phyloP scores from a whole-genome alignment of 2,329 filamentous ascomycete species.

The Fusarium oligoseptatum region DNA sequence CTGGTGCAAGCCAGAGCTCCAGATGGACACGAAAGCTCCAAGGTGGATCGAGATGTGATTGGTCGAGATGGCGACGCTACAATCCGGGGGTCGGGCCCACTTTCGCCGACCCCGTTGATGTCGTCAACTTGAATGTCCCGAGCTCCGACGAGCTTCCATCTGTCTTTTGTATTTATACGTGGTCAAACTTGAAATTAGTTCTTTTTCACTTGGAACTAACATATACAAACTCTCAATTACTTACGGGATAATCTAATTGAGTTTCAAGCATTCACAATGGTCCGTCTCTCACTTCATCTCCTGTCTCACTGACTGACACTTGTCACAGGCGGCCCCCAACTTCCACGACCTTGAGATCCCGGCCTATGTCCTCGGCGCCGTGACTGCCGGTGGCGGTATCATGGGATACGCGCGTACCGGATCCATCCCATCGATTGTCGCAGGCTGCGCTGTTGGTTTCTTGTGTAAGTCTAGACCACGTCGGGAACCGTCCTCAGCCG shows the following conservation, averaged over 20 bases:
- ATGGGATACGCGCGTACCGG: slow-evolving; percentile 88
- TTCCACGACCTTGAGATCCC: slow-evolving; percentile 61
- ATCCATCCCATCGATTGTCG: slow-evolving; percentile 87
- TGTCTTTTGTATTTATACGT: background rate
- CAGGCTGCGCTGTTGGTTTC: slow-evolving; percentile 84
- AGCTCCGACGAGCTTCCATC: slow-evolving; percentile 14
- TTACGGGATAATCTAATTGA: background rate
- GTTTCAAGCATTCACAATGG: slow-evolving; percentile 15
- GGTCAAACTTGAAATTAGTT: background rate
- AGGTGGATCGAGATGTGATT: slow-evolving; percentile 48
- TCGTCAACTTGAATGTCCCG: slow-evolving; percentile 28
- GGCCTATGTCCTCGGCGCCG: slow-evolving; percentile 81
- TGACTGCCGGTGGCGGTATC: slow-evolving; percentile 89
- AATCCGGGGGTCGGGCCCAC: slow-evolving; percentile 22
- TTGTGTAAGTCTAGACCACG: slow-evolving; percentile 63
- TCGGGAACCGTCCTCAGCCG: background rate
- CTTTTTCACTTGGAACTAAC: slow-evolving; percentile 1
- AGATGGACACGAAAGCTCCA: slow-evolving; percentile 56
- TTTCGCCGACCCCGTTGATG: slow-evolving; percentile 23
- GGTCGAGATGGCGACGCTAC: slow-evolving; percentile 30
- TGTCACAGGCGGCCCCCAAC: slow-evolving; percentile 23
- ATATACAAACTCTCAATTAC: background rate
- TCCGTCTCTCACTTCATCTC: background rate
- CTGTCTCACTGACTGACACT: slow-evolving; percentile 1
- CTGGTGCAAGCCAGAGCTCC: slow-evolving; percentile 26